A percentile compares a stretch with the other conserved stretches of the same genome.
phyloP scores from a whole-genome alignment of 129 eudicot genomes.

The Heracleum sosnowskyi region DNA sequence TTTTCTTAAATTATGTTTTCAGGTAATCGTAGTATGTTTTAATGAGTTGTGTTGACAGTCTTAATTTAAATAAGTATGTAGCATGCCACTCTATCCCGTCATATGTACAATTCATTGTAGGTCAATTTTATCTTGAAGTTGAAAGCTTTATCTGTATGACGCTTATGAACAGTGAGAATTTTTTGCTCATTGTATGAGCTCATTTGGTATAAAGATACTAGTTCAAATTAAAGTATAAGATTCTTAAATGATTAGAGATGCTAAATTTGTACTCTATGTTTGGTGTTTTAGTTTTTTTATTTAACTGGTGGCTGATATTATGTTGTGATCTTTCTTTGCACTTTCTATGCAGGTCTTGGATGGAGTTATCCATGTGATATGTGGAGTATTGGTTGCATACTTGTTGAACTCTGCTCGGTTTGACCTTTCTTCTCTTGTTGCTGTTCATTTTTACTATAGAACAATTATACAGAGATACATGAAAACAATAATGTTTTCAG shows the following conservation, averaged over 20 bases:
- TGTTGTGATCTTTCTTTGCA: conserved; percentile 4
- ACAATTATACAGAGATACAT: too few species aligned
- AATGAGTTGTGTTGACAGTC: not conserved
- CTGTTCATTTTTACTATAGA: too few species aligned
- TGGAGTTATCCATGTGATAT: conserved; percentile 90
- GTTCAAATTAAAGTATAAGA: not conserved
- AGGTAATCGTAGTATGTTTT: not conserved
- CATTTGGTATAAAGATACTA: not conserved
- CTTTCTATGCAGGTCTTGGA: conserved; percentile 57
- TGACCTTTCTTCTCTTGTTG: conserved; percentile 15
- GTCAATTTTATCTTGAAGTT: not conserved
- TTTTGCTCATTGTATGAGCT: not conserved
- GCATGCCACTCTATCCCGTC: not conserved
- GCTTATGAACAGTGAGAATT: not conserved
- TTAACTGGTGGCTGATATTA: not conserved
- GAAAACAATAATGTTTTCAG: conserved; percentile 42
- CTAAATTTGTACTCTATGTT: not conserved
- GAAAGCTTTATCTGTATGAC: not conserved
- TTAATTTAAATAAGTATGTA: not conserved
- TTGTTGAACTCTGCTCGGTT: conserved; percentile 82
- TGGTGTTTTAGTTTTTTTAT: not conserved
- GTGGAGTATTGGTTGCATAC: conserved; percentile 93
- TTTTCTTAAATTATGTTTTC: not conserved
- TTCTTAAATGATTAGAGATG: not conserved
- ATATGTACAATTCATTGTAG: not conserved